A percentile compares a stretch with the other conserved stretches of the same genome.
These are phyloP conservation scores for Wickerhamiella vanderwaltii DNA, from an alignment of 805 yeast species.

Conservation along the genomic window DNA sequence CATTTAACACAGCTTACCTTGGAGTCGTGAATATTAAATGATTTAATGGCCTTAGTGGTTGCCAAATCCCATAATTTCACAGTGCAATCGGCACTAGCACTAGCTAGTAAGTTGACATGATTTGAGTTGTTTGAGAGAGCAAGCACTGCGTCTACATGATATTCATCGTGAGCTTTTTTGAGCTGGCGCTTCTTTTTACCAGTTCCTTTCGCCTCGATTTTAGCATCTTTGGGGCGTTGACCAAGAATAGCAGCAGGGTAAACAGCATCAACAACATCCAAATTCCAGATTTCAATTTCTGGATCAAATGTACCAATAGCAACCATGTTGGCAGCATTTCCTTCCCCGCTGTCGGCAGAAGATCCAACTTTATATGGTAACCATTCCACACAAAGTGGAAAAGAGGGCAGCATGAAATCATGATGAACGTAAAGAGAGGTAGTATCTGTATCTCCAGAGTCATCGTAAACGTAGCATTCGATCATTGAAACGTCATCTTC, in stretches of 20 bases:
- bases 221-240: constrained; percentile 42
- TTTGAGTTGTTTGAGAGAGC: constrained; percentile 70
- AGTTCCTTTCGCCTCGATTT: constrained; percentile 19
- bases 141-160: constrained; percentile 89
- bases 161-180: constrained; percentile 47
- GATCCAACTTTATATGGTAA: constrained; percentile 53
- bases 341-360: constrained; percentile 19
- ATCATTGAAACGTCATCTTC: constrained; percentile 89
- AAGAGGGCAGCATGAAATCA: constrained; percentile 91
- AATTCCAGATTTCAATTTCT: constrained; percentile 91
- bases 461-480: constrained; percentile 91
- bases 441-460: constrained; percentile 56
- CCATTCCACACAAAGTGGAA: constrained; percentile 97
- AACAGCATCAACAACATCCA: constrained; percentile 83
- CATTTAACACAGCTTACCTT: constrained; percentile 83
- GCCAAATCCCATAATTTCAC: constrained; percentile 91
- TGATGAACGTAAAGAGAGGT: constrained; percentile 83
- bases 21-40: constrained; percentile 63
- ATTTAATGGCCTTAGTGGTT: constrained; percentile 61
- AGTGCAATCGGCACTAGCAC: constrained; percentile 91
- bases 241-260: constrained; percentile 92
- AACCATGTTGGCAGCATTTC: constrained; percentile 69
- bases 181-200: constrained; percentile 39
- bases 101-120: constrained; percentile 77
- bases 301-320: constrained; percentile 98